Conservation (phyloP, 345 rosid genomes). For the Sisymbrium altissimum region DNA sequence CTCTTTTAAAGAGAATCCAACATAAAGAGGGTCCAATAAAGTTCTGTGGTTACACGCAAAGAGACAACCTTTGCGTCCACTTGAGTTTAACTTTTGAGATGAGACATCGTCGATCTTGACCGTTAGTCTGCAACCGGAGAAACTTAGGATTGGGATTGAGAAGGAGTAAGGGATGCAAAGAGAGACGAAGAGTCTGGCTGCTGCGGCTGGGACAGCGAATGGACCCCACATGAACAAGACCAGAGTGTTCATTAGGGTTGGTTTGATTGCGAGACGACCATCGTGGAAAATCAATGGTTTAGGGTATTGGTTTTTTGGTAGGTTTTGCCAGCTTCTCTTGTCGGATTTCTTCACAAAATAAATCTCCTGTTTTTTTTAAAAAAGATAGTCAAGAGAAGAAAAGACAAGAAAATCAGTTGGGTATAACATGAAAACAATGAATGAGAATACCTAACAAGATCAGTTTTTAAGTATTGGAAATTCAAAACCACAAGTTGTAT, state of each 20-base stretch:
- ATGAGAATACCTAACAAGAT: conserved; percentile 25
- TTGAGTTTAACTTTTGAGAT: conserved; percentile 1
- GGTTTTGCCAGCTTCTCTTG: conserved; percentile 51
- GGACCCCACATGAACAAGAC: conserved; percentile 72
- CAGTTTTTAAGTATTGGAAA: not conserved
- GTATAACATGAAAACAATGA: not conserved
- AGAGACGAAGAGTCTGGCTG: conserved; percentile 39
- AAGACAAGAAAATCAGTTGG: conserved; percentile 9
- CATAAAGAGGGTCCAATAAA: conserved; percentile 65
- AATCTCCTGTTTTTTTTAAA: conserved; percentile 41
- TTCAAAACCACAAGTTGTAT: conserved; percentile 10
- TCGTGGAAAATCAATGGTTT: conserved; percentile 77
- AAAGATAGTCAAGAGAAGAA: not conserved
- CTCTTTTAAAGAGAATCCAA: conserved; percentile 39
- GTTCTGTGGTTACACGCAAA: conserved; percentile 78
- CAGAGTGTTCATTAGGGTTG: conserved; percentile 46
- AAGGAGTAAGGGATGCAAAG: conserved; percentile 42
- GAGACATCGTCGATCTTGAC: conserved; percentile 1
- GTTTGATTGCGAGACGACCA: conserved; percentile 70
- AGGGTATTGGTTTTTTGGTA: conserved; percentile 47
- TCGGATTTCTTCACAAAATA: conserved; percentile 52
- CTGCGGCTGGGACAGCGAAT: conserved; percentile 41
- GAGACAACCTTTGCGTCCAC: conserved; percentile 35
- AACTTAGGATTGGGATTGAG: conserved; percentile 39
- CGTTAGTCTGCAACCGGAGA: conserved; percentile 42